Evolutionary conservation across 78 protist species (phyloP).

Genomic region (Polysphondylium violaceum): DNA sequence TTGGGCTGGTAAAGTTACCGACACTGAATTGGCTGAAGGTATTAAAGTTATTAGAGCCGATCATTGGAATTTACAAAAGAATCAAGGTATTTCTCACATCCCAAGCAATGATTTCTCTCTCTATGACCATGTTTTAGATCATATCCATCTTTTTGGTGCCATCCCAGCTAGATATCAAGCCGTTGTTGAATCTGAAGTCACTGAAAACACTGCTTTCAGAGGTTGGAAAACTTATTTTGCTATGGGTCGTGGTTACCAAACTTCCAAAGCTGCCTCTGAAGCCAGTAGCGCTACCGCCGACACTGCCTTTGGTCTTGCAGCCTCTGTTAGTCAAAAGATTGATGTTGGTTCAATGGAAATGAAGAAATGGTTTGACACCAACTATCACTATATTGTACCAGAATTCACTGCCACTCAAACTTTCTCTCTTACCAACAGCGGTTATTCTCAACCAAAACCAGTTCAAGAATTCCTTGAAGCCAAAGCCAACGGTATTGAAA

Average conservation of each 20-base stretch:
- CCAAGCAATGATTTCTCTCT: constrained; percentile 86
- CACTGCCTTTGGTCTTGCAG: constrained; percentile 31
- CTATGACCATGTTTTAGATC: constrained; percentile 87
- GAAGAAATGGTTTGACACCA: constrained; percentile 91
- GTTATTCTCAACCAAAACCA: constrained; percentile 42
- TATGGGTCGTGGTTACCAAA: constrained; percentile 88
- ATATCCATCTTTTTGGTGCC: constrained; percentile 72
- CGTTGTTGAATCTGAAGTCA: constrained; percentile 46
- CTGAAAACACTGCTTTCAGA: not conserved
- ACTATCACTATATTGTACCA: constrained; percentile 92
- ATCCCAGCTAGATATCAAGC: constrained; percentile 75
- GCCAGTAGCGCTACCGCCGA: constrained; percentile 1
- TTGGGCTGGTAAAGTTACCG: constrained; percentile 80
- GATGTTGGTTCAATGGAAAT: constrained; percentile 85
- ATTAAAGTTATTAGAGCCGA: constrained; percentile 1
- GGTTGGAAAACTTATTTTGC: constrained; percentile 81
- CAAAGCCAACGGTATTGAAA: constrained; percentile 40
- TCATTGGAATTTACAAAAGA: constrained; percentile 38
- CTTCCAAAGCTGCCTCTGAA: constrained; percentile 25
- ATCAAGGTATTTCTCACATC: constrained; percentile 61
- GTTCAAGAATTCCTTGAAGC: constrained; percentile 58
- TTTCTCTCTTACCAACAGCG: constrained; percentile 20
- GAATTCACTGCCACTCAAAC: constrained; percentile 64
- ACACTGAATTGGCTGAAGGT: constrained; percentile 32
- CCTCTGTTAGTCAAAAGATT: not conserved